Base-by-base conservation (phyloP, 83 land plant species). In the Diphasiastrum complanatum region DNA sequence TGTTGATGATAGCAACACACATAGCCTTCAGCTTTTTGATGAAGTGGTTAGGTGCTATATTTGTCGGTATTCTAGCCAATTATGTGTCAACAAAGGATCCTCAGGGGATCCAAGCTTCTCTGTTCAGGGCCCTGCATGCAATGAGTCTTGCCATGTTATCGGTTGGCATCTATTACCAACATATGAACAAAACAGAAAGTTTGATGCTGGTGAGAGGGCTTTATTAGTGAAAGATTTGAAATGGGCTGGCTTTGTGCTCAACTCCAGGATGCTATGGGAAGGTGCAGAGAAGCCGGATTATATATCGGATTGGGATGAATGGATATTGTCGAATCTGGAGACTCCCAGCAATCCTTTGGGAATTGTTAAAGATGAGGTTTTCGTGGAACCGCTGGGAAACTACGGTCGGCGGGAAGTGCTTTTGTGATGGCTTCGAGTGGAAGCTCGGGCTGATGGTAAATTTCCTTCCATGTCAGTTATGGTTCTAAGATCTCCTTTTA, bases 371-470 rank as follows among this genome's bases (percentile, higher is more conserved):
- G 84, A 84, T 38, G 41, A 67, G 4, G 72, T 80, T 1, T 47
- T 71, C 55, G 78, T 91, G n/a, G 90, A 91, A 74, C 83, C 95
- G 4, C 77, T 91, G 27, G 97, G 95, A 16, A 70, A 67, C 40
- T 91, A 95, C 67, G 97, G 97, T 33, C 80, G n/a, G n/a, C n/a
- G 81, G 40, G 78, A 83, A 65, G 80, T 91, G 22, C 51, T 91
- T 59, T 51, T 83, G 5, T 91, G 97, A 95, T 82, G 95, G 95
- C 69, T 83, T 1, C 83, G 95, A 0, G 77, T 69, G 51, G 95
- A 91, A 61, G 97, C 95, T 60, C 86, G 97, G 22, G 68, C 81
- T 5, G 97, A 91, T 52, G 85, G 97, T 83, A 85, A 81, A 64
- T 87, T 78, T 41, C 97, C 97, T 53, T 51, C 76, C 4, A 71